These are phyloP conservation scores for Saturnispora gosingensis DNA, from an alignment of 805 yeast species.

Conservation along the genomic window DNA sequence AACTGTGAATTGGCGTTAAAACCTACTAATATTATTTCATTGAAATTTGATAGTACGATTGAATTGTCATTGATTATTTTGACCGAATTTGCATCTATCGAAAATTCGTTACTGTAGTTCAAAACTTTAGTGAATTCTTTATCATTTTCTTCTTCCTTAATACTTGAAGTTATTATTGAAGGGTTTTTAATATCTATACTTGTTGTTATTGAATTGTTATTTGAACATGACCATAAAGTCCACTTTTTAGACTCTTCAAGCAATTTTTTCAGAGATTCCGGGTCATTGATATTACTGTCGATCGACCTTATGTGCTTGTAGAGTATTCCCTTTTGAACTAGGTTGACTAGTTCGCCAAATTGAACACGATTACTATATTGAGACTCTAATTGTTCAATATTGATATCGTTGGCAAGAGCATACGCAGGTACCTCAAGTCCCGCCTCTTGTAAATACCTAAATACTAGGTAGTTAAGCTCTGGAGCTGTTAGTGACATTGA, in stretches of 20 bases:
- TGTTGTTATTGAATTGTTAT: not conserved
- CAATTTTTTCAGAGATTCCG: not conserved
- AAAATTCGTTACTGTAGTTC: not conserved
- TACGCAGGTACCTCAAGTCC: constrained; percentile 70
- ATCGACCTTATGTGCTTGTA: constrained; percentile 62
- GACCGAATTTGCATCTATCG: not conserved
- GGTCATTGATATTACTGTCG: constrained; percentile 12
- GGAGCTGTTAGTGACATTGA: constrained; percentile 72
- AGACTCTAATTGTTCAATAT: constrained; percentile 48
- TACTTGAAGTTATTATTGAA: not conserved
- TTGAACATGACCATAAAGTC: not conserved
- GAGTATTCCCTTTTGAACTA: constrained; percentile 80
- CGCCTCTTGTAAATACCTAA: constrained; percentile 86
- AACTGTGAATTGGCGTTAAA: not conserved
- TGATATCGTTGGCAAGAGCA: constrained; percentile 70
- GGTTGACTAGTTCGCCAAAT: constrained; percentile 71
- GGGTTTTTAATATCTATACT: not conserved
- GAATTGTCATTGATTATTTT: not conserved
- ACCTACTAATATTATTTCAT: not conserved
- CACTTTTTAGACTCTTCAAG: not conserved
- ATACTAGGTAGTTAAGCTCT: constrained; percentile 81
- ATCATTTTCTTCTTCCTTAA: not conserved
- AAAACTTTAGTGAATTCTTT: constrained; percentile 5
- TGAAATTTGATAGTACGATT: constrained; percentile 12
- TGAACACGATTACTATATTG: constrained; percentile 45